Base-by-base conservation (phyloP, 2,329 filamentous ascomycete genomes). In the Thielaviopsis ethacetica region DNA sequence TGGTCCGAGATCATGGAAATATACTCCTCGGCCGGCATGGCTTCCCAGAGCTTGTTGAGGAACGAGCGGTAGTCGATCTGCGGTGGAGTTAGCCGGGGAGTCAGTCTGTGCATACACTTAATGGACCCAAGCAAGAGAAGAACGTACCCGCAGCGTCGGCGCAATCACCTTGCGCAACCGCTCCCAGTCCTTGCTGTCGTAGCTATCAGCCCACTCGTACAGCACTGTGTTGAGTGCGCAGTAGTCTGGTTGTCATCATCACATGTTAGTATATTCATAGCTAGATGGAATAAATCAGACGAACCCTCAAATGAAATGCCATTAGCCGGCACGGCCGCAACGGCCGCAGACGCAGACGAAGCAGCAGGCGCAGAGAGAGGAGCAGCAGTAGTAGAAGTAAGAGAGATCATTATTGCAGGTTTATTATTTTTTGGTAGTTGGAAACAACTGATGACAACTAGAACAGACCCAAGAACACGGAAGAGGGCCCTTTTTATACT, bases 31-130 rank as follows among this genome's bases (percentile, higher is more conserved):
- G 79, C 78, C 1, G 78, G 72, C 79, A 84, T 83, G 55, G 75
- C 73, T 54, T 79, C 76, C 80, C 80, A 84, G 59, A 78, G 68
- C 66, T 77, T 77, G 68, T 80, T 74, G 57, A 81, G 75, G 68
- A 84, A 80, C 49, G 77, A 75, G 56, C 78, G 80, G 76, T 90
- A 90, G 74, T 90, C 86, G 65, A 89, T 77, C 76, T 84, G 7
- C 3, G 66, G 72, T 56, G 67, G 76, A 77, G 82, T 1, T 81
- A 81, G 2, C 53, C 78, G 68, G 75, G 76, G 38, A 13, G 15
- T n/a, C n/a, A n/a, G n/a, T n/a, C n/a, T n/a, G n/a, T n/a, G n/a
- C n/a, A n/a, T n/a, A n/a, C n/a, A n/a, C n/a, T n/a, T n/a, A n/a
- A n/a, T n/a, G n/a, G n/a, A n/a, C n/a, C n/a, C n/a, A n/a, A n/a